Percentiles rank a stretch among this genome's conserved stretches.
These are phyloP conservation scores for Halophytophthora polymorphica DNA, from an alignment of 352 stramenopile species.

Conservation along the genomic window DNA sequence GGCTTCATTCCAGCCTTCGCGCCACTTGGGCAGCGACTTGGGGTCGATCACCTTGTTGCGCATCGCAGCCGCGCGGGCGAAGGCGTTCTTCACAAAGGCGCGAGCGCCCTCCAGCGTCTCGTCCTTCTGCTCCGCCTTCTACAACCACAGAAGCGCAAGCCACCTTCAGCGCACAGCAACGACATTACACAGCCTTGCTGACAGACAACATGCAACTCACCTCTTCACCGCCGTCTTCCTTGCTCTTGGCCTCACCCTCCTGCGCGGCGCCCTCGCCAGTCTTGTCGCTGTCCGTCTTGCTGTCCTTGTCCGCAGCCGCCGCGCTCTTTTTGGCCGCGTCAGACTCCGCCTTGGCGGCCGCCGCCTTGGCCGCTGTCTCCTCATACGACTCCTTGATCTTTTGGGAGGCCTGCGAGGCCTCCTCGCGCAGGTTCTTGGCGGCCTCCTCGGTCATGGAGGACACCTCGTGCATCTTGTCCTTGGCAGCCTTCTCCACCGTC, in stretches of 20 bases:
- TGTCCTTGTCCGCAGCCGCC: constrained; percentile 9
- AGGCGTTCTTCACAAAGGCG: constrained; percentile 61
- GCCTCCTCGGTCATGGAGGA: constrained; percentile 53
- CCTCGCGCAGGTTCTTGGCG: constrained; percentile 53
- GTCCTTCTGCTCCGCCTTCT: constrained; percentile 27
- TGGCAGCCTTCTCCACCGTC: constrained; percentile 56
- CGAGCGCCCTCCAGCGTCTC: constrained; percentile 34
- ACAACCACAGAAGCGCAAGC: constrained; percentile 3
- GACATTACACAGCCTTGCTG: background rate
- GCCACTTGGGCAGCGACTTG: constrained; percentile 39
- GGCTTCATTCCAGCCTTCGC: constrained; percentile 68
- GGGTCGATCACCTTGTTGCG: constrained; percentile 64
- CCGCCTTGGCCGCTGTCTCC: constrained; percentile 25
- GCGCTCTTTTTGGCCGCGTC: constrained; percentile 3
- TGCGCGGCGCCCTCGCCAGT: background rate
- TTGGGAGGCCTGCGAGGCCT: constrained; percentile 53
- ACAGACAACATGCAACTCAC: background rate
- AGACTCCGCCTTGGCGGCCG: constrained; percentile 15
- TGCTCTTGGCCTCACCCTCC: constrained; percentile 10
- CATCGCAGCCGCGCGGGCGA: constrained; percentile 40
- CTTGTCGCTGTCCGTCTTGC: constrained; percentile 17
- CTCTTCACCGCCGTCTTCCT: constrained; percentile 16
- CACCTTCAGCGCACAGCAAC: background rate
- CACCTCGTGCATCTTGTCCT: constrained; percentile 63
- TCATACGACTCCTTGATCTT: constrained; percentile 62